Base-by-base conservation (phyloP, 352 stramenopile species). In the Pythium plurisporium region DNA sequence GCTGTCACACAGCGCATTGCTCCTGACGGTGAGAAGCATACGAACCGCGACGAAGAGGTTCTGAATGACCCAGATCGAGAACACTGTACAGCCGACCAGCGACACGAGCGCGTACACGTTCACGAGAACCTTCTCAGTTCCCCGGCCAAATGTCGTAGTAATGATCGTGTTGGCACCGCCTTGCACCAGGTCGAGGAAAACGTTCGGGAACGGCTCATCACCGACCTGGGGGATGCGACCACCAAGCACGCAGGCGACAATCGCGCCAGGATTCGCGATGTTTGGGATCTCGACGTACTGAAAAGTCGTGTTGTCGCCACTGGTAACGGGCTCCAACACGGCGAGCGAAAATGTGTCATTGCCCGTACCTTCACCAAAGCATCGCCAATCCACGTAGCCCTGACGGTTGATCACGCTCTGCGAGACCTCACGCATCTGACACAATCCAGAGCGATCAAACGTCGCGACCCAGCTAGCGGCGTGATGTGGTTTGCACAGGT, bases 101-200 rank as follows among this genome's bases (percentile, higher is more conserved):
- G 51, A 62, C 7, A 63, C 33, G n/a, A 67, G 60, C 40, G 60
- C 47, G 42, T 67, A 63, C 1, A 59, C 36, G 42, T 67, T 67
- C 17, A 63, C 20, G 0, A 67, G 46, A 22, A 67, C 30, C n/a
- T 58, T 57, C 23, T 67, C 60, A 1, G 53, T 58, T 8, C 60
- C 60, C 11, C 45, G 33, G 31, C 53, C 55, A 14, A 67, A 59
- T 3, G 59, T 59, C 7, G 59, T 66, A 11, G 59, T 66, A 45
- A 57, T 54, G 23, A 61, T 50, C 15, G 51, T 61, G 30, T 66
- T 61, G 19, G 59, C 23, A 11, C 59, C 59, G n/a, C 12, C 34
- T 4, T 45, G 25, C 5, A 67, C 12, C 5, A 62, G 12, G 26
- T 67, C 59, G 27, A 59, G 46, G 34, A 67, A 62, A 4, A 59